Percentiles rank a stretch among this genome's conserved stretches.
phyloP scores from a whole-genome alignment of 1,139 yeast species.

The Scheffersomyces illinoinensis region DNA sequence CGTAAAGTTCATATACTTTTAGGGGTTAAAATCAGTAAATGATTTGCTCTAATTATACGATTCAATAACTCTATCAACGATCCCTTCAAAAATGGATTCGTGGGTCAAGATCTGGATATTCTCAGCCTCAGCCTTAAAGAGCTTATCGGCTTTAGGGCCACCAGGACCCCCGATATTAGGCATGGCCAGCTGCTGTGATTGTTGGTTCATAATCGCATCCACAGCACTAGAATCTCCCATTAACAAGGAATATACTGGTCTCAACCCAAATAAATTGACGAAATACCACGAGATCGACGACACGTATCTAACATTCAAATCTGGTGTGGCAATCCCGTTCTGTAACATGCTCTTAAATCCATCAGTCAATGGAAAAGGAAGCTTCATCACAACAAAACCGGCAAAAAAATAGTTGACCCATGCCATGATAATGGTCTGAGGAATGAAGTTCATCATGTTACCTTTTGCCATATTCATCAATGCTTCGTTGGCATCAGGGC shows the following conservation, averaged over 20 bases:
- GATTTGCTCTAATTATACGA: conserved; percentile 5
- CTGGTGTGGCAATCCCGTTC: conserved; percentile 80
- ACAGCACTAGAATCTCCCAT: conserved; percentile 55
- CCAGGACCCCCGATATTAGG: conserved; percentile 55
- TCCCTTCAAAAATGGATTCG: conserved; percentile 52
- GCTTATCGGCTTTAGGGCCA: conserved; percentile 57
- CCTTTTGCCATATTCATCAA: conserved; percentile 78
- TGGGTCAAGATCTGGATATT: conserved; percentile 68
- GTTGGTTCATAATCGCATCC: conserved; percentile 53
- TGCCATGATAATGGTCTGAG: conserved; percentile 92
- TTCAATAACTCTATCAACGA: conserved; percentile 63
- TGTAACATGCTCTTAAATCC: conserved; percentile 93
- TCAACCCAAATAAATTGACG: conserved; percentile 81
- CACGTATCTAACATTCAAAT: conserved; percentile 91
- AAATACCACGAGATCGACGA: conserved; percentile 97
- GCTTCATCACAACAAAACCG: conserved; percentile 75
- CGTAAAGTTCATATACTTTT: too few species aligned
- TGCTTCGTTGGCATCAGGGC: conserved; percentile 73
- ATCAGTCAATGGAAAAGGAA: conserved; percentile 71
- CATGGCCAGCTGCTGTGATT: conserved; percentile 41
- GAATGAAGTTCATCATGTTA: conserved; percentile 79
- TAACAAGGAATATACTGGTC: conserved; percentile 74
- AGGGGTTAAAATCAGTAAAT: too few species aligned
- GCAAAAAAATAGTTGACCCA: conserved; percentile 95
- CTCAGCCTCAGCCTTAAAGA: conserved; percentile 74